phyloP scores from a whole-genome alignment of 768 basidiomycete species.

The Suillus lakei region DNA sequence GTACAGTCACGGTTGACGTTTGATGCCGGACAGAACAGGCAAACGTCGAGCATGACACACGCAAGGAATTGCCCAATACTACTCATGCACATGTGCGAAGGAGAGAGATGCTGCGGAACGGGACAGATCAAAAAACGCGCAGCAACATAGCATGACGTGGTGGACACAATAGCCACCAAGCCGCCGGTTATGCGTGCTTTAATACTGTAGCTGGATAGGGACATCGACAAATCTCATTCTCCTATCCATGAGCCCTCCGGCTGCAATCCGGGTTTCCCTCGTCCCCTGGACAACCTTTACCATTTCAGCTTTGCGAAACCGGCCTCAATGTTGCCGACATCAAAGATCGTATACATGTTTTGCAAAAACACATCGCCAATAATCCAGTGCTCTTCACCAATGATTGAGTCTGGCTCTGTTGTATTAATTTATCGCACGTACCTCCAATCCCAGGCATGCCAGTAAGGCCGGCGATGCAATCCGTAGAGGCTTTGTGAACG shows the following conservation, averaged over 20 bases:
- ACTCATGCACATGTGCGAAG: too few relatives aligned
- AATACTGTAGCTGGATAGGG: too few relatives aligned
- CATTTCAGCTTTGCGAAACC: neutral
- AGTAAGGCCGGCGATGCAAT: neutral
- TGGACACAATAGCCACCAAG: too few relatives aligned
- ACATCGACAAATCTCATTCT: neutral
- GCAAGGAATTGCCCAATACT: too few relatives aligned
- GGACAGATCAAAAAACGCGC: too few relatives aligned
- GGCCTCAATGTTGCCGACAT: neutral
- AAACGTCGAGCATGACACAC: too few relatives aligned
- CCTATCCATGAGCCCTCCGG: neutral
- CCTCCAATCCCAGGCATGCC: neutral
- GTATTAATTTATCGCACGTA: neutral
- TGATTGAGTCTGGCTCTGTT: neutral
- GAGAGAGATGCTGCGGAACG: too few relatives aligned
- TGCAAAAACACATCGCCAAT: neutral
- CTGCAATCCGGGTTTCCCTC: neutral
- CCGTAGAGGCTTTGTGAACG: neutral
- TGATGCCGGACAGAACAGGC: too few relatives aligned
- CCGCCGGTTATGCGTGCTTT: too few relatives aligned
- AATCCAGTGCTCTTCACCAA: neutral
- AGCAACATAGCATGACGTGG: too few relatives aligned
- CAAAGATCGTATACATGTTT: neutral
- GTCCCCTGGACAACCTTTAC: neutral
- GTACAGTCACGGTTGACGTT: too few relatives aligned